A percentile compares a stretch with the other conserved stretches of the same genome.
Conservation (phyloP, 495 filamentous ascomycete genomes). For the Podospora sp. region DNA sequence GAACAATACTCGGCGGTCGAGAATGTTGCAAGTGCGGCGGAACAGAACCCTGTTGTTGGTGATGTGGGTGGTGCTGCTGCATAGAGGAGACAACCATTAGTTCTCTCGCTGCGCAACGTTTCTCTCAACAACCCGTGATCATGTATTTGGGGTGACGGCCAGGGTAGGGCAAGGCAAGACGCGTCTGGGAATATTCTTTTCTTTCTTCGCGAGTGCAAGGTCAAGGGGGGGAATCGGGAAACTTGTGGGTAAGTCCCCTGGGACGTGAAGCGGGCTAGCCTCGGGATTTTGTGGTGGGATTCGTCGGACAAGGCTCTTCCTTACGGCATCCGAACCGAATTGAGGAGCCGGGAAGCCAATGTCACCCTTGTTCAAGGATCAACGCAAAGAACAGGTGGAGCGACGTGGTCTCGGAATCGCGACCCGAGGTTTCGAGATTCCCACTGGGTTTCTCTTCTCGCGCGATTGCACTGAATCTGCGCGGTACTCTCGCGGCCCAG, state of each 20-base stretch:
- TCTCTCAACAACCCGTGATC: conserved; percentile 39
- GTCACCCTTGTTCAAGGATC: conserved; percentile 34
- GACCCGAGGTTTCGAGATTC: conserved; percentile 47
- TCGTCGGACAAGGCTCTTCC: conserved; percentile 47
- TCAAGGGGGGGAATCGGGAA: conserved; percentile 36
- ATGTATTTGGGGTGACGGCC: conserved; percentile 25
- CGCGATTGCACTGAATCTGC: conserved; percentile 15
- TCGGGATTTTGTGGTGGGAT: conserved; percentile 46
- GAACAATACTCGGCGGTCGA: conserved; percentile 64
- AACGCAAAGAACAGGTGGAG: conserved; percentile 38
- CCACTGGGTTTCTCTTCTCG: conserved; percentile 38
- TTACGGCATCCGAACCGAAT: conserved; percentile 34
- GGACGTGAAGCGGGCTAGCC: conserved; percentile 47
- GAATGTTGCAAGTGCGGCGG: conserved; percentile 63
- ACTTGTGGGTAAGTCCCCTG: conserved; percentile 35
- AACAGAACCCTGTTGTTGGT: conserved; percentile 58
- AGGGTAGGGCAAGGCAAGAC: conserved; percentile 34
- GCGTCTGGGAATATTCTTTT: conserved; percentile 49
- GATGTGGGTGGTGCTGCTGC: conserved; percentile 66
- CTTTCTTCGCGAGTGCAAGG: conserved; percentile 37
- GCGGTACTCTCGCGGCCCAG: background rate
- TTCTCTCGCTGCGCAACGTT: conserved; percentile 23
- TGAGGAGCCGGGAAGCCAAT: conserved; percentile 26
- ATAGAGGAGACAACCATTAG: conserved; percentile 58
- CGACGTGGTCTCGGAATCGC: conserved; percentile 48